Conservation (phyloP, 2,329 filamentous ascomycete species). For the Pseudogymnoascus sp. region DNA sequence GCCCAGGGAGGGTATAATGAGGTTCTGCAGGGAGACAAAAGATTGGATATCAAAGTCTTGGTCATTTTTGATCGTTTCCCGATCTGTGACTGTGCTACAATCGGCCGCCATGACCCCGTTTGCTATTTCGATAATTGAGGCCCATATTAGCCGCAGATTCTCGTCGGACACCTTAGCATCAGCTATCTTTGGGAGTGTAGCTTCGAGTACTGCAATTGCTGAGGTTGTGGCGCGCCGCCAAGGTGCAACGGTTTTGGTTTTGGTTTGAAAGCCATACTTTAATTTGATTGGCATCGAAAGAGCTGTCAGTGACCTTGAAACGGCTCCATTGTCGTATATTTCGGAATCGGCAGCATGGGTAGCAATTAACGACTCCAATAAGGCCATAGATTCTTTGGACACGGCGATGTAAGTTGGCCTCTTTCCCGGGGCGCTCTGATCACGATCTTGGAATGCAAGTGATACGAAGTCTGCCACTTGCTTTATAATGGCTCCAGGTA, state of each 20-base stretch:
- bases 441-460: slow-evolving; percentile 50
- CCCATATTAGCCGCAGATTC: slow-evolving; percentile 58
- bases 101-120: slow-evolving; percentile 64
- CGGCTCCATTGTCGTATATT: slow-evolving; percentile 61
- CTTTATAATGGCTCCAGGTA: slow-evolving; percentile 59
- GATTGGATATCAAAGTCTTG: slow-evolving; percentile 73
- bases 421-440: slow-evolving; percentile 30
- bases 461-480: slow-evolving; percentile 63
- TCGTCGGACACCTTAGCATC: slow-evolving; percentile 37
- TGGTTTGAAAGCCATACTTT: slow-evolving; percentile 71
- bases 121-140: slow-evolving; percentile 53
- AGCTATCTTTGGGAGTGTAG: slow-evolving; percentile 54
- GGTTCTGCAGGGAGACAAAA: slow-evolving; percentile 58
- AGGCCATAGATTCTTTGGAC: slow-evolving; percentile 70
- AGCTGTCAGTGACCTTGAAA: slow-evolving; percentile 56
- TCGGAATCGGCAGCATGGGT: slow-evolving; percentile 53
- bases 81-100: slow-evolving; percentile 36
- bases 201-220: slow-evolving; percentile 57
- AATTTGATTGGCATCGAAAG: slow-evolving; percentile 62
- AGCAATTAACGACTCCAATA: slow-evolving; percentile 54
- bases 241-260: slow-evolving; percentile 60
- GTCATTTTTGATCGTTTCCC: slow-evolving; percentile 41
- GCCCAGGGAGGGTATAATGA: slow-evolving; percentile 70
- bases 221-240: slow-evolving; percentile 77
- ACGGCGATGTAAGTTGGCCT: slow-evolving; percentile 78